Conservation (phyloP, 2,329 filamentous ascomycete genomes). For the Fusarium sp. region DNA sequence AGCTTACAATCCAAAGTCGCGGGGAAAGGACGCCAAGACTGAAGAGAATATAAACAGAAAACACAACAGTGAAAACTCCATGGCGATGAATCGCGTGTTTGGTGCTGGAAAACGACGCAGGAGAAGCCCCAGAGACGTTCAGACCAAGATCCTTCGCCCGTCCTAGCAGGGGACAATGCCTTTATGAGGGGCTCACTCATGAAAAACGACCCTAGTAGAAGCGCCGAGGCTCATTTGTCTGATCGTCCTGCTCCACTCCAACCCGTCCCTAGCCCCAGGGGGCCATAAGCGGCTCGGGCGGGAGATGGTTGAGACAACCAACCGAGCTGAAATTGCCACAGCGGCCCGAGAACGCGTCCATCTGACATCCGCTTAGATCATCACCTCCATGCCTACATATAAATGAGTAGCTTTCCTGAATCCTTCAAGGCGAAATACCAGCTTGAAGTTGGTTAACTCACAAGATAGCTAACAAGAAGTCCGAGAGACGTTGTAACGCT, state of each 20-base stretch:
- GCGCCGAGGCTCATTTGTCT: background rate
- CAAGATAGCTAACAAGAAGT: background rate
- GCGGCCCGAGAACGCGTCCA: background rate
- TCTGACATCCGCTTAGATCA: background rate
- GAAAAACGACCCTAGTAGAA: background rate
- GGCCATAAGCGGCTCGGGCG: background rate
- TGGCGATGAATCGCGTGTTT: background rate
- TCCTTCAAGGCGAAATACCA: background rate
- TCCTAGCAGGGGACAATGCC: slow-evolving; percentile 12
- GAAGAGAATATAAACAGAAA: background rate
- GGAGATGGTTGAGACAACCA: background rate
- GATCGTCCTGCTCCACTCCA: slow-evolving; percentile 54
- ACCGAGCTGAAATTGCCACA: background rate
- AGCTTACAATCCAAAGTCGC: background rate
- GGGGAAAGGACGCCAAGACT: background rate
- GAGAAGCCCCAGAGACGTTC: background rate
- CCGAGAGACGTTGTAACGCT: background rate
- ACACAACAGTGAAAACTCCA: background rate
- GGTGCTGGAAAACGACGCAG: slow-evolving; percentile 3
- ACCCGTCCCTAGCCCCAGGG: background rate
- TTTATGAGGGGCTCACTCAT: slow-evolving; percentile 9
- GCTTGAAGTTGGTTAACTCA: background rate
- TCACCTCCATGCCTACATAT: background rate
- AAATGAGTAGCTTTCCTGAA: background rate
- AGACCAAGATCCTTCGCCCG: background rate